Conservation (phyloP, 176 grass and related monocot species). For the Paspalum notatum region DNA sequence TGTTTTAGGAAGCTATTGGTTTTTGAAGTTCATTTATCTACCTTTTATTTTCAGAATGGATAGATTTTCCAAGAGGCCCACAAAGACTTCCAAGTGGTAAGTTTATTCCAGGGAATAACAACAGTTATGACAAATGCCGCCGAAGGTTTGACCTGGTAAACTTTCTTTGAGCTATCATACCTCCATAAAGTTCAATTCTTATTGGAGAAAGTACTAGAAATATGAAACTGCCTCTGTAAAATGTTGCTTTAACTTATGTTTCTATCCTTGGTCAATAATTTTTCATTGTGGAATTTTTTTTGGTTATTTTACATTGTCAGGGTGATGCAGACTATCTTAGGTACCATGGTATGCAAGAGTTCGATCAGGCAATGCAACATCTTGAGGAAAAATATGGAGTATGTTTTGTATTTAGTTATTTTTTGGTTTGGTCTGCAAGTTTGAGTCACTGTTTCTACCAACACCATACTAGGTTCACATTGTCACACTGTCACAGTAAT, state of each 20-base stretch:
- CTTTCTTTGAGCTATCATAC: constrained; percentile 11
- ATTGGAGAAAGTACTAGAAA: neutral
- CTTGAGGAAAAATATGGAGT: constrained; percentile 89
- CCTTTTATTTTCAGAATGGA: constrained; percentile 73
- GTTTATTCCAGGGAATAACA: constrained; percentile 79
- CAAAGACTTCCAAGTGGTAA: constrained; percentile 70
- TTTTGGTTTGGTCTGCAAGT: constrained; percentile 27
- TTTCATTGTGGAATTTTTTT: constrained; percentile 26
- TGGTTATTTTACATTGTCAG: constrained; percentile 51
- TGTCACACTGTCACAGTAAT: constrained; percentile 24
- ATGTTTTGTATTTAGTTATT: constrained; percentile 39
- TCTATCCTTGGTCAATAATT: neutral
- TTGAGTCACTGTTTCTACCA: constrained; percentile 14
- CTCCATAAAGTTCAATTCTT: neutral
- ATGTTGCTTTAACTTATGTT: constrained; percentile 9
- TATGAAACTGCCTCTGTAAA: constrained; percentile 4
- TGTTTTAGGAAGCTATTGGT: neutral
- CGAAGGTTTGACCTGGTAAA: constrained; percentile 89
- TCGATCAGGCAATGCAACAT: constrained; percentile 90
- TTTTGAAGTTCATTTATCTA: constrained; percentile 32
- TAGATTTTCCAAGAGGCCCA: constrained; percentile 81
- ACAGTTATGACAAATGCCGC: constrained; percentile 89
- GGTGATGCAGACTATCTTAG: constrained; percentile 88
- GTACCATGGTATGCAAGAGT: constrained; percentile 80
- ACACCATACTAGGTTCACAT: neutral